Evolutionary conservation across 352 stramenopile genomes (phyloP).

Genomic region (Globisporangium viniferum): DNA sequence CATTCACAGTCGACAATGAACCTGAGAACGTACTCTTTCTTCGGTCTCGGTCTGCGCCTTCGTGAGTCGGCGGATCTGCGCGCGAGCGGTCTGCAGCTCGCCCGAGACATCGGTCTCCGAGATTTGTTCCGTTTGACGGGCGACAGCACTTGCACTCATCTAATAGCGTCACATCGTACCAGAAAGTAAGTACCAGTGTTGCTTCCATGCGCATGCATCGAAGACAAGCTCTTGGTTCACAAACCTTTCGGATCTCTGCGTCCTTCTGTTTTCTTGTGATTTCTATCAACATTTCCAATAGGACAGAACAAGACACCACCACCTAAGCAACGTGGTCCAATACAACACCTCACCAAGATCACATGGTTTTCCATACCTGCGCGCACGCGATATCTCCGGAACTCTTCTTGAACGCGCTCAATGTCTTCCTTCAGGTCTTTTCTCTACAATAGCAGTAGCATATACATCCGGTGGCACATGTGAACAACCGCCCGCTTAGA

Average conservation of each 20-base stretch:
- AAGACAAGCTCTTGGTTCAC: neutral
- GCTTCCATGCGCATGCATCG: neutral
- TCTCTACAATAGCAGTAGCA: constrained; percentile 38
- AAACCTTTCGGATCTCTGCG: constrained; percentile 80
- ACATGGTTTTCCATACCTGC: constrained; percentile 30
- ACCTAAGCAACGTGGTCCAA: neutral
- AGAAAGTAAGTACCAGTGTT: neutral
- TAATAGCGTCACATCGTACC: constrained; percentile 16
- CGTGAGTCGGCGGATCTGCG: constrained; percentile 70
- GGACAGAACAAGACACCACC: neutral
- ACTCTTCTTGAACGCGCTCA: constrained; percentile 84
- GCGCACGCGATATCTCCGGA: constrained; percentile 81
- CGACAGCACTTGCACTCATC: constrained; percentile 76
- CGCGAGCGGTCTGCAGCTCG: constrained; percentile 69
- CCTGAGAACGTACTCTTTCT: constrained; percentile 42
- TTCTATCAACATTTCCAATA: constrained; percentile 29
- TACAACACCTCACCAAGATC: neutral
- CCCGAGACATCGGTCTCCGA: constrained; percentile 65
- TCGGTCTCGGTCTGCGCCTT: constrained; percentile 75
- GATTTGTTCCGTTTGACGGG: constrained; percentile 77
- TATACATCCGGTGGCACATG: neutral
- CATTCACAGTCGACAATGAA: neutral
- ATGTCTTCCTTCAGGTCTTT: constrained; percentile 80
- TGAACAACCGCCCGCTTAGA: neutral
- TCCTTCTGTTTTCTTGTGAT: constrained; percentile 90